A percentile compares a stretch with the other conserved stretches of the same genome.
Conservation (phyloP, 2,329 filamentous ascomycete species). For the Fusarium nurragi region DNA sequence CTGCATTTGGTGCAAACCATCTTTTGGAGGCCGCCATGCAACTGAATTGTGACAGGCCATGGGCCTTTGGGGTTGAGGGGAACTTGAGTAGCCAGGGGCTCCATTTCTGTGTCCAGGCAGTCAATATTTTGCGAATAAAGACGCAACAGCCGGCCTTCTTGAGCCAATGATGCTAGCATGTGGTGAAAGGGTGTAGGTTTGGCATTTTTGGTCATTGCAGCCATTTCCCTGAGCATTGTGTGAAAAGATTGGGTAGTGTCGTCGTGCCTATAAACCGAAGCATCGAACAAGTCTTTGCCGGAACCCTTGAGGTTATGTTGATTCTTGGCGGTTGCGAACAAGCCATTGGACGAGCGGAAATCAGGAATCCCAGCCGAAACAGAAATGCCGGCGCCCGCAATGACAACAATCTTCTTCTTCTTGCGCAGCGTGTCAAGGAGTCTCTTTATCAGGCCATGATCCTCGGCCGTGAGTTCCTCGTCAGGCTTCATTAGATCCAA, state of each 20-base stretch:
- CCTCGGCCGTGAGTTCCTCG: conserved; percentile 57
- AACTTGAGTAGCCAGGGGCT: conserved; percentile 80
- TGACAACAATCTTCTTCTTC: conserved; percentile 95
- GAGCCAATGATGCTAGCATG: conserved; percentile 86
- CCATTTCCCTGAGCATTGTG: conserved; percentile 92
- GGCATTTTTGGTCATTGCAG: conserved; percentile 78
- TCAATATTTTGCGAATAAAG: conserved; percentile 98
- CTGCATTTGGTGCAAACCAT: conserved; percentile 98
- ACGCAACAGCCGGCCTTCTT: conserved; percentile 86
- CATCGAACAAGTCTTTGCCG: conserved; percentile 95
- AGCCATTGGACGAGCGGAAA: conserved; percentile 89
- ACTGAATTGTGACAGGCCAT: conserved; percentile 92
- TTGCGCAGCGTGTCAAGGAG: conserved; percentile 80
- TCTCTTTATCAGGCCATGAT: conserved; percentile 69
- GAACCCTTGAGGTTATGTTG: conserved; percentile 90
- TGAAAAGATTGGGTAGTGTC: conserved; percentile 90
- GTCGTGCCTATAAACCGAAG: conserved; percentile 95
- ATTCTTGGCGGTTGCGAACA: conserved; percentile 85
- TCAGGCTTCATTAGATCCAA: conserved; percentile 73
- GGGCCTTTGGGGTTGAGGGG: conserved; percentile 85
- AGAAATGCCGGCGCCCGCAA: conserved; percentile 96
- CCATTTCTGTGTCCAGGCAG: conserved; percentile 86
- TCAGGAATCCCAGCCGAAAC: conserved; percentile 97
- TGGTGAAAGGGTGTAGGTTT: conserved; percentile 91
- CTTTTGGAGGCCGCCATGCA: conserved; percentile 92